Base-by-base conservation (phyloP, 2,329 filamentous ascomycete genomes). In the Rutstroemia sp. region DNA sequence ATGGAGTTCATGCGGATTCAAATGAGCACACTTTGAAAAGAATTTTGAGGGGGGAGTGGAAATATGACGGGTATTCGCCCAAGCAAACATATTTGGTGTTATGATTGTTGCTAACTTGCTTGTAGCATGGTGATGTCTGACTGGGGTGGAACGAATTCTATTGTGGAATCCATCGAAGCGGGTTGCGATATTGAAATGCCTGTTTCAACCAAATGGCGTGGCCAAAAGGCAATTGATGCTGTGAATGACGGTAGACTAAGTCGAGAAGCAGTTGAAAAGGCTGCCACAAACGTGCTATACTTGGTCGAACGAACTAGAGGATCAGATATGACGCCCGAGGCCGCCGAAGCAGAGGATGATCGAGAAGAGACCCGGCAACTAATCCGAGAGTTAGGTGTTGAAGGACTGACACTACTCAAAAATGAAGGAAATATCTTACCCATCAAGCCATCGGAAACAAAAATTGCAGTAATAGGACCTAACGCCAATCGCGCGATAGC, bases 401-500 rank as follows among this genome's bases (percentile, higher is more conserved):
- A 87, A 67, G 83, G 84, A 0, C 67, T 87, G 36, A 84, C 82
- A 0, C 71, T 87, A 5, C 70, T 87, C 56, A 87, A 87, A 67
- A 87, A 87, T 55, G 77, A 84, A 53, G 73, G 76, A 0, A 70
- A 67, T 2, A 70, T 84, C n/a, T 72, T 87, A 7, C 84, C 84
- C 0, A 78, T 87, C 57, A 74, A 77, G 58, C 69, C 75, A 6
- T 74, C 73, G 25, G 78, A 77, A 16, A 76, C 76, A 56, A 85
- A 78, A 65, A 77, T 87, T 56, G 84, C 83, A 3, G 76, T 87
- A 57, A 86, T 87, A 51, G 84, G 84, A 0, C 83, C 83, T 1
- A 87, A 87, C 59, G 83, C 82, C 19, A 84, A 86, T 66, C 74
- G 82, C 54, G 80, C 83, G 0, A 85, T 87, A 60, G 83, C 81